A percentile compares a stretch with the other conserved stretches of the same genome.
Evolutionary conservation across 2,329 filamentous ascomycete genomes (phyloP).

Genomic region (Penicillium thymicola): DNA sequence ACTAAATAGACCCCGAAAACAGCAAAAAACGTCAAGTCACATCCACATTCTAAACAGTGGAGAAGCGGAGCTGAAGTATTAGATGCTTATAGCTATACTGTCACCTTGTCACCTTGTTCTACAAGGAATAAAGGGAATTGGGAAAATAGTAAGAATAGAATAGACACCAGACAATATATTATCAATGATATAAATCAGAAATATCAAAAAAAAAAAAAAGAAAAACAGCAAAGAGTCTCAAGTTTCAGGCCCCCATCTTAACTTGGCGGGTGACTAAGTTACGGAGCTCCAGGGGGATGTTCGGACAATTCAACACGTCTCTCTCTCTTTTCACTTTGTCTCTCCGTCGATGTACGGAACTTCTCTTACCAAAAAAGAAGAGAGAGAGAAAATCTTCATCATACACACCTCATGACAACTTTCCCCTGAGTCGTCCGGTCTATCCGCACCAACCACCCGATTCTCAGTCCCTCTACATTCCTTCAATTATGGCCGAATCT

Average conservation of each 20-base stretch:
- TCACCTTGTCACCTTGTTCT: not conserved
- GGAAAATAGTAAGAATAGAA: not conserved
- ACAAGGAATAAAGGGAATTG: no score
- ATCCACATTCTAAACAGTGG: constrained; percentile 19
- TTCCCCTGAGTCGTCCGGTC: not conserved
- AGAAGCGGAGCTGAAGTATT: not conserved
- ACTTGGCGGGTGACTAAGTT: constrained; percentile 11
- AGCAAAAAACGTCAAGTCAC: constrained; percentile 12
- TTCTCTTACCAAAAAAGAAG: not conserved
- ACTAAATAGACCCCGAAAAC: constrained; percentile 3
- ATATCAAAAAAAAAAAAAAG: not conserved
- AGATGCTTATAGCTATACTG: not conserved
- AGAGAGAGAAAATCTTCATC: not conserved
- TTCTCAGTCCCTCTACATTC: not conserved
- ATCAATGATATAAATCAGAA: not conserved
- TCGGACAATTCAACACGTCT: not conserved
- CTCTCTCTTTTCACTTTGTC: not conserved
- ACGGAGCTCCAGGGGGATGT: constrained; percentile 6
- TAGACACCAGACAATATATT: not conserved
- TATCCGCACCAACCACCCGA: not conserved
- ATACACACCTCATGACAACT: not conserved
- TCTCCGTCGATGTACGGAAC: not conserved
- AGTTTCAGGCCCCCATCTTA: not conserved
- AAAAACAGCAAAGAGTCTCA: not conserved
- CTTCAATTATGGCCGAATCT: constrained; percentile 34